Evolutionary conservation across 768 basidiomycete genomes (phyloP).

Genomic region (Tulasnella sp.): DNA sequence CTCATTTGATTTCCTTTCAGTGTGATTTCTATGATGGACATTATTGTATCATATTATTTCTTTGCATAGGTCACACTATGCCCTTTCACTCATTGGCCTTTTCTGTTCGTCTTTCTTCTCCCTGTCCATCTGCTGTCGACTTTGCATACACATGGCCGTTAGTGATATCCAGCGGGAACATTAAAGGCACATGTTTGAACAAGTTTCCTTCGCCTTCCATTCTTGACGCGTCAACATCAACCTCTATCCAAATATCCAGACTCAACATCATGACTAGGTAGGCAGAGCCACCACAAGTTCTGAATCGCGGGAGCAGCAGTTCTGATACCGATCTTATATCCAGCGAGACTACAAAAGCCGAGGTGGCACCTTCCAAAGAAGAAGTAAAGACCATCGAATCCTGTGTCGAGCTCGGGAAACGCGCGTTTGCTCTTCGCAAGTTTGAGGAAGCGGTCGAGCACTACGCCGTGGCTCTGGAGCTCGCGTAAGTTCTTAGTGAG

Average conservation of each 20-base stretch:
- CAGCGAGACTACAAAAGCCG: not conserved
- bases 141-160: no score
- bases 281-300: not conserved
- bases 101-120: not conserved
- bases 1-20: slow-evolving; percentile 16
- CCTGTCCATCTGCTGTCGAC: not conserved
- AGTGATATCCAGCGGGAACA: no score
- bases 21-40: slow-evolving; percentile 20
- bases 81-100: not conserved
- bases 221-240: not conserved
- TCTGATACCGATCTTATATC: not conserved
- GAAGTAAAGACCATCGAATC: slow-evolving; percentile 35
- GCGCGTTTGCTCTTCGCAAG: slow-evolving; percentile 78
- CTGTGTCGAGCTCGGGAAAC: slow-evolving; percentile 68
- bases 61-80: slow-evolving; percentile 11
- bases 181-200: no score
- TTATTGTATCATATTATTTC: slow-evolving; percentile 18
- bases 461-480: slow-evolving; percentile 76
- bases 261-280: not conserved
- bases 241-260: not conserved
- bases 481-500: slow-evolving; percentile 52
- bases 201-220: not conserved
- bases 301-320: not conserved
- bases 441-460: slow-evolving; percentile 77
- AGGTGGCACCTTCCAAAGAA: slow-evolving; percentile 1